A percentile compares a stretch with the other conserved stretches of the same genome.
phyloP scores from a whole-genome alignment of 2,329 filamentous ascomycete species.

The Xylaria arbuscula region DNA sequence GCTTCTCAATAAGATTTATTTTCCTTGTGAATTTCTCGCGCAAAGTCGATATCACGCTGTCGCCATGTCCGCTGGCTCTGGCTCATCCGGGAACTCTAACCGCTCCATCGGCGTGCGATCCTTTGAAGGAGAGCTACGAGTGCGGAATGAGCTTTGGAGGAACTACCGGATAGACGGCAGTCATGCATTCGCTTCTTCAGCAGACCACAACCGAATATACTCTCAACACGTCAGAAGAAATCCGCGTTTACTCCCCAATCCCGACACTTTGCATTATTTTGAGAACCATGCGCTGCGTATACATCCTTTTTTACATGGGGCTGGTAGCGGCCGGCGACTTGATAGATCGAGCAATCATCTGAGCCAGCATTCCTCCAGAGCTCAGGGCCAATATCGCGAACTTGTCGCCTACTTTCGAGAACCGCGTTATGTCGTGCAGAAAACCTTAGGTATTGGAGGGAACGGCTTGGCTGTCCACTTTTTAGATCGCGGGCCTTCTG shows the following conservation, averaged over 20 bases:
- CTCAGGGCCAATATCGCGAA: neutral
- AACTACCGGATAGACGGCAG: neutral
- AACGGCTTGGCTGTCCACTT: constrained; percentile 31
- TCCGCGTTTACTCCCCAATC: neutral
- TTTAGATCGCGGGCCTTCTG: constrained; percentile 6
- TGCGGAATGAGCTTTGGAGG: constrained; percentile 4
- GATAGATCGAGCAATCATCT: neutral
- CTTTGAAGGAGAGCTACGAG: neutral
- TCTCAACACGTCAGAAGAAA: too few species aligned
- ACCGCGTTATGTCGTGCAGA: constrained; percentile 12
- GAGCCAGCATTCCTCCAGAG: fast-evolving
- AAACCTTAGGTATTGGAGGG: constrained; percentile 23
- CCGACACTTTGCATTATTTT: neutral
- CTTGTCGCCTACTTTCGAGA: neutral
- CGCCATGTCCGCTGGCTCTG: neutral
- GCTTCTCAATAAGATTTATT: neutral
- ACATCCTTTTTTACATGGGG: neutral
- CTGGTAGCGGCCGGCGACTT: neutral
- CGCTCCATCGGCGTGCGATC: neutral
- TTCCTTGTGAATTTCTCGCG: neutral
- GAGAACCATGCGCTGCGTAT: neutral
- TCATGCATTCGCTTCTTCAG: fast-evolving
- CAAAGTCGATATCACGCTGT: neutral
- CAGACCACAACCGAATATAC: neutral
- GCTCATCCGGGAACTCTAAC: too few species aligned